phyloP scores from a whole-genome alignment of 73 alveolate species.

The Diophrys sp. region DNA sequence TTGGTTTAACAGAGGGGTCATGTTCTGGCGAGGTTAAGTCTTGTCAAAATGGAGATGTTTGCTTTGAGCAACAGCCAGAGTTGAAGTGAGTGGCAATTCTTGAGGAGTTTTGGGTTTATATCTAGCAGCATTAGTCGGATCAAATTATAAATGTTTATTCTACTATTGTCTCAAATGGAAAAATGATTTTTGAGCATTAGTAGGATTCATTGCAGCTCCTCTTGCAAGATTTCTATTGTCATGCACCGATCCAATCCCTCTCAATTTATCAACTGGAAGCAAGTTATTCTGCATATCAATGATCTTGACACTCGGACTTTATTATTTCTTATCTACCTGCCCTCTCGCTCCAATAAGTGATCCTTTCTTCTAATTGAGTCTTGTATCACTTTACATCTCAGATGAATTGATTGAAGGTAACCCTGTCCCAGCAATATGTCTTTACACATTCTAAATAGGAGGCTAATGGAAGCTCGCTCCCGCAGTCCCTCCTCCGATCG shows the following conservation, averaged over 20 bases:
- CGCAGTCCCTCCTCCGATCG: too few relatives aligned
- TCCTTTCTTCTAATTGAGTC: neutral
- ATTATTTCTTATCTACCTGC: neutral
- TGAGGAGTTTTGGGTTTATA: neutral
- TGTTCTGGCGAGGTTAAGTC: neutral
- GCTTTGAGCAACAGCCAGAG: neutral
- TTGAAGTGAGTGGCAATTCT: neutral
- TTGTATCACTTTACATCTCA: neutral
- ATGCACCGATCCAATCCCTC: neutral
- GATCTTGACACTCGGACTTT: neutral
- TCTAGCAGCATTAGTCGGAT: neutral
- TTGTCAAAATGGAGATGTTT: neutral
- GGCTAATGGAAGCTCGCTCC: too few relatives aligned
- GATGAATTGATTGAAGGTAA: neutral
- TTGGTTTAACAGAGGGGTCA: slow-evolving; percentile 1
- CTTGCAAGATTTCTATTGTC: neutral
- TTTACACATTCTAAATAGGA: too few relatives aligned
- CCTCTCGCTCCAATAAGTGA: neutral
- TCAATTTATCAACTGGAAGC: neutral
- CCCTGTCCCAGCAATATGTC: too few relatives aligned
- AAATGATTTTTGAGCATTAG: neutral
- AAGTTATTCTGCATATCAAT: neutral
- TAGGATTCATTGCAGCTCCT: neutral
- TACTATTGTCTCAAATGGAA: neutral
- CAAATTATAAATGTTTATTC: neutral